phyloP scores from a whole-genome alignment of 192 early-diverging fungal genomes.

The Coemansia sp. region DNA sequence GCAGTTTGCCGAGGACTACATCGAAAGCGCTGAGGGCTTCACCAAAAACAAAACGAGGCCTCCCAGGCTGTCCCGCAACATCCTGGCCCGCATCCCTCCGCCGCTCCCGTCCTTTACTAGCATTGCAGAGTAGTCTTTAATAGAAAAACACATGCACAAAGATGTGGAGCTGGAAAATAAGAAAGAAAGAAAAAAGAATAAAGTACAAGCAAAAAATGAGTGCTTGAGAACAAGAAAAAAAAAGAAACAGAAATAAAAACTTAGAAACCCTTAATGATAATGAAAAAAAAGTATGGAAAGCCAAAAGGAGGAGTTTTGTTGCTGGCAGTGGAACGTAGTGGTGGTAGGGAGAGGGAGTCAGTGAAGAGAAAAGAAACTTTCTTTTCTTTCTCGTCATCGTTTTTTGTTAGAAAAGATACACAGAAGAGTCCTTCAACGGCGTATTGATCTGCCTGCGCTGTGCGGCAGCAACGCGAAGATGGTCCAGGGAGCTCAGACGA shows the following conservation, averaged over 20 bases:
- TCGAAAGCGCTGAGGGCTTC: constrained; percentile 48
- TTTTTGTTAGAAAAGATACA: not conserved
- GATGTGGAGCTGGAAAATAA: not conserved
- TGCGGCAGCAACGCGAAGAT: constrained; percentile 6
- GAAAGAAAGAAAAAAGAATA: not conserved
- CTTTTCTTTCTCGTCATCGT: too few species aligned
- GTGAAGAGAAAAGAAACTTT: too few species aligned
- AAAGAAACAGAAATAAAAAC: not conserved
- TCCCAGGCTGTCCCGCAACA: constrained; percentile 39
- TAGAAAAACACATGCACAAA: not conserved
- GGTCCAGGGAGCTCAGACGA: not conserved
- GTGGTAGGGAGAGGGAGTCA: too few species aligned
- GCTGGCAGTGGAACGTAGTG: too few species aligned
- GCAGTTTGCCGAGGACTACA: constrained; percentile 57
- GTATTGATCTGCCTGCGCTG: constrained; percentile 8
- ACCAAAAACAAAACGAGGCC: constrained; percentile 52
- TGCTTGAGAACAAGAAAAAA: constrained; percentile 9
- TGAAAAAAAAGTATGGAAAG: not conserved
- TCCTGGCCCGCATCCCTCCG: constrained; percentile 50
- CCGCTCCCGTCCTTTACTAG: constrained; percentile 42
- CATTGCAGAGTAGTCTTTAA: constrained; percentile 28
- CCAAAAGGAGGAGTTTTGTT: too few species aligned
- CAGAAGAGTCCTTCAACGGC: constrained; percentile 6
- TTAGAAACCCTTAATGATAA: not conserved
- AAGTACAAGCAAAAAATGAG: constrained; percentile 1